Base-by-base conservation (phyloP, 2,329 filamentous ascomycete species). In the Fusarium citri region DNA sequence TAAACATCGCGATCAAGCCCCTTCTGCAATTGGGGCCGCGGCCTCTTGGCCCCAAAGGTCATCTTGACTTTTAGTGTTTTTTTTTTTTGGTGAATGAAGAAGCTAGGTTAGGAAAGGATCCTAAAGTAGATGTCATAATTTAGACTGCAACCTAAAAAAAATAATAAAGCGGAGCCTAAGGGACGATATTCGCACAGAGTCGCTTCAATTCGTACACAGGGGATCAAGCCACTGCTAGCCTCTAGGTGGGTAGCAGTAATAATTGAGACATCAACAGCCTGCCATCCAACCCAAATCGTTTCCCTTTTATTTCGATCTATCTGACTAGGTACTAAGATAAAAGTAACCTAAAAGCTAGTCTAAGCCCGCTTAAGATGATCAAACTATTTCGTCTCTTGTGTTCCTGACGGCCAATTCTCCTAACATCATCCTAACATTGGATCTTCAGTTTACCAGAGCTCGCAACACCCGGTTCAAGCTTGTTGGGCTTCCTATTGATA, bases 1-100 rank as follows among this genome's bases (percentile, higher is more conserved):
- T 95, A 94, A 67, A 97, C 87, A 76, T 93, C 91, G 65, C 86
- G 85, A 73, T 93, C 91, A 37, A 93, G 79, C 22, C 74, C 72
- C 12, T 69, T 71, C 14, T 72, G 73, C 14, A 80, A 66, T 16
- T 55, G 72, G 6, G 60, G 45, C 3, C 66, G 68, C 6, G 67
- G 43, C n/a, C 54, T 40, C 16, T 64, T 72, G 14, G 41, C 54
- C 18, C 60, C 66, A 23, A 71, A 30, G 18, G 69, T 58, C 73
- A 75, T 74, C 46, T 25, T 55, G 28, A 9, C 5, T 31, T 23
- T 30, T 56, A 50, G 11, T 43, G 10, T 6, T 37, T 37, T 34
- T n/a, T 6, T 37, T 37, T 34, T n/a, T 37, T n/a, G 34, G 34
- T 37, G 34, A 18, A 37, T n/a, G 34, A n/a, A n/a, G 34, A 37